Evolutionary conservation across 345 rosid species (phyloP).

Genomic region (Dipteronia dyeriana): DNA sequence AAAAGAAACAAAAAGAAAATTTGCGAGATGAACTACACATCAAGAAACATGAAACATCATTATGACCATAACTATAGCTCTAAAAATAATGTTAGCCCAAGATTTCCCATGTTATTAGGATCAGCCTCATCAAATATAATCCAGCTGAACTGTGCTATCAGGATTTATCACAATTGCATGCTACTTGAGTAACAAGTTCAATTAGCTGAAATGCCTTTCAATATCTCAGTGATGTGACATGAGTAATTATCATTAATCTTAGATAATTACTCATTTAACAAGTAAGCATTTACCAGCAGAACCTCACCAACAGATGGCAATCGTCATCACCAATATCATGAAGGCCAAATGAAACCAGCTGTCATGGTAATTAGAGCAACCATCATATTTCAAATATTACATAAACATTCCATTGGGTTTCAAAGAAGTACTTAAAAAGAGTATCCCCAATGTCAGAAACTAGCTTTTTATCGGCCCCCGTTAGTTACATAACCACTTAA

Average conservation of each 20-base stretch:
- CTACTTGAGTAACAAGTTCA: too few relatives aligned
- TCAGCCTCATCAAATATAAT: background rate
- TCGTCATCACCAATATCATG: background rate
- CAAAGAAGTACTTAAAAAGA: background rate
- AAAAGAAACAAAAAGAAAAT: background rate
- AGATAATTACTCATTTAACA: background rate
- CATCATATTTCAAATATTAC: background rate
- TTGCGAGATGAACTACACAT: background rate
- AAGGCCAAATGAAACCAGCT: background rate
- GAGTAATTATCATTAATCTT: background rate
- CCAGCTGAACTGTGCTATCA: background rate
- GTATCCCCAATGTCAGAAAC: background rate
- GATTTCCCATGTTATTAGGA: background rate
- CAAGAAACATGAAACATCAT: background rate
- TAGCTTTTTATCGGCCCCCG: background rate
- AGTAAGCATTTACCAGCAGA: background rate
- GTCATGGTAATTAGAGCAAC: background rate
- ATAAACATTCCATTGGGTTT: background rate
- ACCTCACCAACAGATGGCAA: background rate
- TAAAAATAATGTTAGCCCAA: background rate
- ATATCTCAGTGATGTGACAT: background rate
- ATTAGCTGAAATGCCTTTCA: background rate
- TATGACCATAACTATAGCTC: background rate
- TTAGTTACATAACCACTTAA: background rate
- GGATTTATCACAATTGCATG: background rate